phyloP scores from a whole-genome alignment of 176 grass and related monocot genomes.

The Aegilops bicornis region DNA sequence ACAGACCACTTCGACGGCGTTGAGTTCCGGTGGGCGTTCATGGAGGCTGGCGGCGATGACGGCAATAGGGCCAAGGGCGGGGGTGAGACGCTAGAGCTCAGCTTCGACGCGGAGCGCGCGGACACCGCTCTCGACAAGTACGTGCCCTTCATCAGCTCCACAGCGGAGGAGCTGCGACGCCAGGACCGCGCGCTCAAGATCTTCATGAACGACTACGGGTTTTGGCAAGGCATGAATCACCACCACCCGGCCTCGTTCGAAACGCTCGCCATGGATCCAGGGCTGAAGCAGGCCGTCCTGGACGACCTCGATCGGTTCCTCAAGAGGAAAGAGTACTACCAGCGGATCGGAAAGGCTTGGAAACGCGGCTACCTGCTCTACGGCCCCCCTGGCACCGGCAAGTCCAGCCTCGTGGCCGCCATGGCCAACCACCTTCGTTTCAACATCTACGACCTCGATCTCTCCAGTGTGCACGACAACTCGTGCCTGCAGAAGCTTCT shows the following conservation, averaged over 20 bases:
- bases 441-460: conserved; percentile 13
- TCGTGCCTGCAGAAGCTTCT: background rate
- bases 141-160: background rate
- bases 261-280: conserved; percentile 1
- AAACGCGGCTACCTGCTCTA: conserved; percentile 17
- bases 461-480: background rate
- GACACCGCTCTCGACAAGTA: background rate
- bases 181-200: conserved; percentile 10
- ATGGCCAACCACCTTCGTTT: conserved; percentile 10
- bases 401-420: background rate
- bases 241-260: conserved; percentile 7
- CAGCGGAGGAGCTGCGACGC: background rate
- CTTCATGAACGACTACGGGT: background rate
- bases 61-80: background rate
- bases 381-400: background rate
- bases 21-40: background rate
- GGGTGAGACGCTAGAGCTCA: background rate
- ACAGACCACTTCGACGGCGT: background rate
- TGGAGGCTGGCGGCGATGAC: background rate
- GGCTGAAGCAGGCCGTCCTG: background rate
- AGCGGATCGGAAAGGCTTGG: conserved; percentile 1
- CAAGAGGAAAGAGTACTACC: background rate
- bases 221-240: background rate
- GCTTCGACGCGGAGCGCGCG: background rate
- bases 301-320: conserved; percentile 5